These are phyloP conservation scores for Pythium sukuiense DNA, from an alignment of 352 stramenopile species.

Conservation along the genomic window DNA sequence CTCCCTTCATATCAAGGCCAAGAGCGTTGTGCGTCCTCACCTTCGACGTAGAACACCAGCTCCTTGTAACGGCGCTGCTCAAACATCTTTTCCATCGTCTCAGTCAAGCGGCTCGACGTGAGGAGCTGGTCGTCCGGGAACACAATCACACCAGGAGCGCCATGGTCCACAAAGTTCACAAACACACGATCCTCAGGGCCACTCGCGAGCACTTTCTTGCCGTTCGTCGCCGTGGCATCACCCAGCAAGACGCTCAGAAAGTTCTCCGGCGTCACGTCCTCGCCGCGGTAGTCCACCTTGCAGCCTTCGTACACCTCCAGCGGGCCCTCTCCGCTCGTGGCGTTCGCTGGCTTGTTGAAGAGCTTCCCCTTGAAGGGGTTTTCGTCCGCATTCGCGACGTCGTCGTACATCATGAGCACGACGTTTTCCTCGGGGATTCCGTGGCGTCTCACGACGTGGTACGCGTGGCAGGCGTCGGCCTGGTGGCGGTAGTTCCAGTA, in stretches of 20 bases:
- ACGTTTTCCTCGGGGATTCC: conserved; percentile 88
- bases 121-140: conserved; percentile 81
- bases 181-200: conserved; percentile 88
- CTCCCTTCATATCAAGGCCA: no score
- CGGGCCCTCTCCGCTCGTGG: conserved; percentile 31
- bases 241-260: conserved; percentile 88
- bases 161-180: conserved; percentile 93
- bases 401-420: conserved; percentile 93
- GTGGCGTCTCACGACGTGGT: conserved; percentile 87
- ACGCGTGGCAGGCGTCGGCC: conserved; percentile 88
- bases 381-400: conserved; percentile 70
- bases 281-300: conserved; percentile 69
- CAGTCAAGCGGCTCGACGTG: conserved; percentile 60
- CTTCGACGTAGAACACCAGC: conserved; percentile 90
- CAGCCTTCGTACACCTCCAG: conserved; percentile 89
- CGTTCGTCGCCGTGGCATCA: conserved; percentile 48
- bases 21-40: neutral
- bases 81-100: conserved; percentile 80
- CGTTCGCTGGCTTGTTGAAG: conserved; percentile 83
- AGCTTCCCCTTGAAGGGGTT: conserved; percentile 90
- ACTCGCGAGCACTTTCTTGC: conserved; percentile 86
- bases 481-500: conserved; percentile 94
- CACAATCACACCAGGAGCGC: conserved; percentile 78
- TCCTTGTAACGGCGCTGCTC: conserved; percentile 88
- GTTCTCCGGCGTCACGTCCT: conserved; percentile 84